Base-by-base conservation (phyloP, 257 asterid genomes). In the Solanum ossicruentum region DNA sequence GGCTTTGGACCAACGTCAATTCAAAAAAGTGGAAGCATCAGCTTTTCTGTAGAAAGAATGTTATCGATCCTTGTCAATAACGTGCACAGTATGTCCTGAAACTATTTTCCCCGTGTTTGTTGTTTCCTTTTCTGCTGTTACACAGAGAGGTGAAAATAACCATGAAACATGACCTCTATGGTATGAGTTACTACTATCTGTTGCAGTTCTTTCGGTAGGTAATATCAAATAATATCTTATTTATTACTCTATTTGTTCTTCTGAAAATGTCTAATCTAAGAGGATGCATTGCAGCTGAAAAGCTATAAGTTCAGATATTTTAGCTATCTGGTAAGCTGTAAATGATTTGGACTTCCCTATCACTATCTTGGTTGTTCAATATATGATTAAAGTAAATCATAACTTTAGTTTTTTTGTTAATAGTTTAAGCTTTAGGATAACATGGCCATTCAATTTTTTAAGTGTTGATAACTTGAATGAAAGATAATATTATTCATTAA, bases 31-130 rank as follows among this genome's bases (percentile, higher is more conserved):
- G 99, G 99, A 89, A 93, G 91, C 90, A 89, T 96, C 87, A 89
- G 89, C 86, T 96, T 96, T 87, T 91, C 97, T 36, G 95, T 96
- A 86, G 99, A 96, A 89, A 94, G 98, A 88, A 91, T 96, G 91
- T 92, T 93, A 66, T 93, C 94, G 47, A 89, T 96, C 88, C 93
- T 96, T 81, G 93, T 91, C 91, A 95, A 93, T 89, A 96, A 96
- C 91, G 95, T 93, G 88, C 98, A 95, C 89, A 90, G 99, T 96
- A 94, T 80, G 99, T 90, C 82, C 85, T 86, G 55, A 77, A 23
- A 82, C 82, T 63, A 84, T 84, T 84, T 86, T 82, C 85, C 47
- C 71, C 58, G 61, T 80, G 69, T 67, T 73, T 87, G 78, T 75
- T 89, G 83, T 49, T 84, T 84, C 72, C 79, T 86, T 84, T 67